phyloP scores from a whole-genome alignment of 1,284 basidiomycete genomes.

The Malassezia sympodialis region DNA sequence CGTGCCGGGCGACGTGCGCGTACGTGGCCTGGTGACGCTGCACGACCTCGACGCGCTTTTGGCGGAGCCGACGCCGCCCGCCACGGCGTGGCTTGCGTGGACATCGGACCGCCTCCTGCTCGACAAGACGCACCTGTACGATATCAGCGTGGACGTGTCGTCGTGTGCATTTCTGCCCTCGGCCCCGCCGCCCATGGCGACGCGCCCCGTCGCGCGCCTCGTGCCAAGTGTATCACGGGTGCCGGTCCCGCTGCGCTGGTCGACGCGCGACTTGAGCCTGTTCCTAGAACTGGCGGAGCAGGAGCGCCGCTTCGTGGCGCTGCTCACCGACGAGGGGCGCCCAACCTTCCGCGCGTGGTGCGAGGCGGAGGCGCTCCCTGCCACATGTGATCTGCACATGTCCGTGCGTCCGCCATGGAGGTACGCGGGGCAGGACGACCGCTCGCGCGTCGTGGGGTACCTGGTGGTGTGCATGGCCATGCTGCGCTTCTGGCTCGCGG shows the following conservation, averaged over 20 bases:
- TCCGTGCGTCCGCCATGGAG: background rate
- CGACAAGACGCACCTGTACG: slow-evolving; percentile 4
- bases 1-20: slow-evolving; percentile 7
- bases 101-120: slow-evolving; percentile 10
- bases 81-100: slow-evolving; percentile 15
- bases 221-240: background rate
- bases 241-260: slow-evolving; percentile 2
- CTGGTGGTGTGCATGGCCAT: slow-evolving; percentile 2
- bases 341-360: slow-evolving; percentile 10
- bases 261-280: slow-evolving; percentile 5
- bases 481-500: slow-evolving; percentile 15
- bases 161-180: background rate
- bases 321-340: background rate
- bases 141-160: slow-evolving; percentile 12
- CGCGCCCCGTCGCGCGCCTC: background rate
- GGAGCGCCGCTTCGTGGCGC: slow-evolving; percentile 7
- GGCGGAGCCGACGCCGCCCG: background rate
- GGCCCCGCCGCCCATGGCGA: background rate
- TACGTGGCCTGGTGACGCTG: slow-evolving; percentile 6
- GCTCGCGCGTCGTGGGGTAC: slow-evolving; percentile 4
- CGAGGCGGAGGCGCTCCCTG: background rate
- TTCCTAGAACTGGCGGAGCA: slow-evolving; percentile 14
- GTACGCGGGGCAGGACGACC: slow-evolving; percentile 12
- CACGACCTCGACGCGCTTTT: slow-evolving; percentile 3
- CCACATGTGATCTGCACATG: background rate